These are phyloP conservation scores for Vachellia collinsii DNA, from an alignment of 306 rosid species.

Conservation along the genomic window DNA sequence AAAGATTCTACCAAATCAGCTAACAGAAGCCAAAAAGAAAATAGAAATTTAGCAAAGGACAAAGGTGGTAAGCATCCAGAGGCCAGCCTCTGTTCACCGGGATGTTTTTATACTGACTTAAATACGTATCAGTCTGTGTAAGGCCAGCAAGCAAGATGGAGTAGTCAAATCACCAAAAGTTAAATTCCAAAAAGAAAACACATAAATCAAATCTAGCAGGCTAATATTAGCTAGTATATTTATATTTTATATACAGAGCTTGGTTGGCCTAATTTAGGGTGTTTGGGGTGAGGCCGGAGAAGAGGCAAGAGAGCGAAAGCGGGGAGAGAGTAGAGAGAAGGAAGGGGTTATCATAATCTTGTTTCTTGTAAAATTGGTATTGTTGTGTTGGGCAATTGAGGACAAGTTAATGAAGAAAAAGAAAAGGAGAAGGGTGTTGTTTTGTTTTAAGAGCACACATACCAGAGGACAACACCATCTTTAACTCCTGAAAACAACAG, in stretches of 20 bases:
- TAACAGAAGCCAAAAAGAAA: constrained; percentile 54
- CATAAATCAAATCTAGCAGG: not conserved
- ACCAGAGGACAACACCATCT: constrained; percentile 76
- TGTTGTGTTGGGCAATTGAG: constrained; percentile 75
- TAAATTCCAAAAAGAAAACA: constrained; percentile 33
- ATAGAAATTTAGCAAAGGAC: constrained; percentile 79
- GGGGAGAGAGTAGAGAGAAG: constrained; percentile 45
- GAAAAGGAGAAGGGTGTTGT: constrained; percentile 10
- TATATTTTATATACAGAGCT: constrained; percentile 39
- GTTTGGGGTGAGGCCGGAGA: constrained; percentile 31
- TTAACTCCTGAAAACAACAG: constrained; percentile 69
- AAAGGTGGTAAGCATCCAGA: constrained; percentile 67
- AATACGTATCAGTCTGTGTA: constrained; percentile 75
- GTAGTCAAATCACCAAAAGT: constrained; percentile 87
- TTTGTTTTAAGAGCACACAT: constrained; percentile 43
- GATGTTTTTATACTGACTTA: constrained; percentile 71
- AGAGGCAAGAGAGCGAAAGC: constrained; percentile 46
- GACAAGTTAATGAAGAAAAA: constrained; percentile 32
- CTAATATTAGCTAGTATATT: not conserved
- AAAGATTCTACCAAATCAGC: constrained; percentile 67
- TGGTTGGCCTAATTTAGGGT: constrained; percentile 41
- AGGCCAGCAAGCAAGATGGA: constrained; percentile 68
- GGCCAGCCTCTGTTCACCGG: constrained; percentile 62
- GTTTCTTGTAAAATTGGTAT: not conserved
- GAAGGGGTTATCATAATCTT: constrained; percentile 24